Base-by-base conservation (phyloP, 2,329 filamentous ascomycete genomes). In the Blastomyces gilchristii region DNA sequence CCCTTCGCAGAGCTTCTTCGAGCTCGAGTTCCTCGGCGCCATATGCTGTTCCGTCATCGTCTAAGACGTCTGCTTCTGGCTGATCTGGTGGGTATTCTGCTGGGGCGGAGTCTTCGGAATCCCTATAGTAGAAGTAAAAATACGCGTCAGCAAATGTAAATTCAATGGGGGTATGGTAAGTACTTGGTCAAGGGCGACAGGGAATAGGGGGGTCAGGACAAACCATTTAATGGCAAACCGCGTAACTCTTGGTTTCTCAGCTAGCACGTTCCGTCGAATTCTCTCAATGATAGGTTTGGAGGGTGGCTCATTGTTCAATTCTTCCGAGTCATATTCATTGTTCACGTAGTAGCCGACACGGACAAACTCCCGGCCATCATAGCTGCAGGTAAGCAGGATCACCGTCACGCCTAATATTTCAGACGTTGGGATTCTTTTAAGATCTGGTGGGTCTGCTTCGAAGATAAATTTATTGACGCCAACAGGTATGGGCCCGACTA, bases 261-360 rank as follows among this genome's bases (percentile, higher is more conserved):
- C 91, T 47, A 99, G 84, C 60, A 99, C 90, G 73, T 95, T 97
- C 70, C 95, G 88, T 68, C 86, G 85, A 67, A 99, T 91, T 72
- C 91, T 90, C 75, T 99, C 95, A 67, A 97, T 87, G 69, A 95
- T 83, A 49, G 92, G 92, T 81, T 96, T 96, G 63, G 91, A 83
- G 7, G 94, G 94, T 11, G 94, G 94, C 70, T 97, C 92, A 58
- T 88, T 86, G 70, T 86, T 88, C 67, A 99, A 83, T 75, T 96
- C 90, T 71, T 95, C 91, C 34, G 89, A 89, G 70, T 96, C 91
- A 76, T 99, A 99, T 77, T 99, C 95, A 72, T 99, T 99, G 83
- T 97, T 99, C 72, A 99, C 94, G 70, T 99, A 99, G 84, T 99
- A 99, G 66, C 94, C 94, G 52, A 99, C 93, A 68, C 94, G 91